A percentile compares a stretch with the other conserved stretches of the same genome.
These are phyloP conservation scores for Fusarium sp. DNA, from an alignment of 2,329 filamentous ascomycete species.

Conservation along the genomic window DNA sequence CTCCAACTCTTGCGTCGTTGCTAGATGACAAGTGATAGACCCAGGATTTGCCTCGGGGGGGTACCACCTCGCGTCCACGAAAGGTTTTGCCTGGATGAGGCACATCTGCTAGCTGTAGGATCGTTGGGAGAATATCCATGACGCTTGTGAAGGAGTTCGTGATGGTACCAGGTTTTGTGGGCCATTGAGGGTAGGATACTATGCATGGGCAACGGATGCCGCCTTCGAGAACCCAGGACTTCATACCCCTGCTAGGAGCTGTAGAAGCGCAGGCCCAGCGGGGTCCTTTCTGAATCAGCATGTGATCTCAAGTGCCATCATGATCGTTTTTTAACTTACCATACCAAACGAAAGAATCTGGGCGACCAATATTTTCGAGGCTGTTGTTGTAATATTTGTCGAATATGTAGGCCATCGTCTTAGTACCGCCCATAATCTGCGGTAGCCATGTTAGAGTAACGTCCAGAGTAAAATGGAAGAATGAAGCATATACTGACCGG, in stretches of 20 bases:
- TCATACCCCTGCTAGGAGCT: constrained; percentile 60
- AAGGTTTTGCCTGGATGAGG: constrained; percentile 51
- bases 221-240: constrained; percentile 18
- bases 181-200: constrained; percentile 46
- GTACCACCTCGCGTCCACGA: constrained; percentile 59
- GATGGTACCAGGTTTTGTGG: constrained; percentile 48
- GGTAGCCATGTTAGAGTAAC: not conserved
- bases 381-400: not conserved
- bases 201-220: constrained; percentile 15
- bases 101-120: constrained; percentile 58
- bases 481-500: not conserved
- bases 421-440: not conserved
- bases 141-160: constrained; percentile 50
- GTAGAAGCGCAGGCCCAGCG: constrained; percentile 58
- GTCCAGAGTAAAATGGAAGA: not conserved
- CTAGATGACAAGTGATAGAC: not conserved
- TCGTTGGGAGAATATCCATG: constrained; percentile 62
- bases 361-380: not conserved
- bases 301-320: not conserved
- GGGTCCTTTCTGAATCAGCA: not conserved
- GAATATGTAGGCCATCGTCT: not conserved
- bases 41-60: constrained; percentile 57
- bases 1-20: constrained; percentile 49
- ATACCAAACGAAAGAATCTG: not conserved
- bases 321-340: not conserved